These are phyloP conservation scores for Rhodotorula sphaerocarpa DNA, from an alignment of 768 basidiomycete genomes.

Conservation along the genomic window DNA sequence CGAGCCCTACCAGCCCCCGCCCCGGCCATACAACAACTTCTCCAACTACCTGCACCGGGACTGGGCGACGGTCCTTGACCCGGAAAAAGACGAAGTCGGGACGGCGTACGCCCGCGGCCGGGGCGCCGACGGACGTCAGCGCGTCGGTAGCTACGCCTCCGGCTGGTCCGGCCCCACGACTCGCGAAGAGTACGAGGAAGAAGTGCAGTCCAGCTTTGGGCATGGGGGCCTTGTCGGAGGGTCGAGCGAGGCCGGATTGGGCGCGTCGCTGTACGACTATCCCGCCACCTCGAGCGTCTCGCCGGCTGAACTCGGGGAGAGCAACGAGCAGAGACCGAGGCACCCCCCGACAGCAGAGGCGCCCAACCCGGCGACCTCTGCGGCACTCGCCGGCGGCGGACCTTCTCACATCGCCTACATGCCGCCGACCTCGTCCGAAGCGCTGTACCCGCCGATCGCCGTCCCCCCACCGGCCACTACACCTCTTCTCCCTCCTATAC, in stretches of 20 bases:
- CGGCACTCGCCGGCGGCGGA: too few relatives aligned
- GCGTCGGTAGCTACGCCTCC: neutral
- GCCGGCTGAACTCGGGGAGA: too few relatives aligned
- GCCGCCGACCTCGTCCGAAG: too few relatives aligned
- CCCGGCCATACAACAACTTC: constrained; percentile 14
- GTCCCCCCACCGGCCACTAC: too few relatives aligned
- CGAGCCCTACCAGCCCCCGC: neutral
- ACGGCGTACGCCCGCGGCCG: neutral
- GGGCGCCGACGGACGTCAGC: neutral
- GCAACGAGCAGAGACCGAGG: too few relatives aligned
- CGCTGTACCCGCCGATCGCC: too few relatives aligned
- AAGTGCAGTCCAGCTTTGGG: neutral
- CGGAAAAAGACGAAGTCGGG: neutral
- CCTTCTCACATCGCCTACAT: too few relatives aligned
- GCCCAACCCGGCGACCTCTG: too few relatives aligned
- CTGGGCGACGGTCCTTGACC: neutral
- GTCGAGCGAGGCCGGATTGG: neutral
- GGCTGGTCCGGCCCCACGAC: constrained; percentile 10
- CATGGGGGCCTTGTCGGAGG: neutral
- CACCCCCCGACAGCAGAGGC: too few relatives aligned
- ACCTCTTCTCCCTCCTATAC: too few relatives aligned
- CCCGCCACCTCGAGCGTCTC: too few relatives aligned
- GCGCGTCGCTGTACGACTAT: neutral
- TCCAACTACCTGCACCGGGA: constrained; percentile 5
- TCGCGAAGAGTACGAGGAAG: constrained; percentile 24